phyloP scores from a whole-genome alignment of 495 filamentous ascomycete species.

The Aspergillus ostianus region DNA sequence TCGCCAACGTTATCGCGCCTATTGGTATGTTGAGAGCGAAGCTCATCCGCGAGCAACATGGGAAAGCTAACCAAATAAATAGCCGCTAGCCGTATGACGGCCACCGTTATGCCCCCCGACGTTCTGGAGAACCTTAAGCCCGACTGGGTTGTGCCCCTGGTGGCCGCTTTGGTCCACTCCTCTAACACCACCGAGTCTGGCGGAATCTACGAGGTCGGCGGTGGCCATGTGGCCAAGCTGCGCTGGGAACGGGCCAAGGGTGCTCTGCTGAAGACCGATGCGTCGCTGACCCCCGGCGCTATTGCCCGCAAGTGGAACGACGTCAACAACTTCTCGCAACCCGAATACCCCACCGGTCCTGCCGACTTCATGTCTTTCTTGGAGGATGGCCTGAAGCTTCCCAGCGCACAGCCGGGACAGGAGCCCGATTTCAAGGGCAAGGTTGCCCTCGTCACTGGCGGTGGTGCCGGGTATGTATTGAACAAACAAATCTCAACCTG shows the following conservation, averaged over 20 bases:
- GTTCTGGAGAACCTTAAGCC: conserved; percentile 85
- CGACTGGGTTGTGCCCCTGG: conserved; percentile 93
- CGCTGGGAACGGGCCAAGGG: conserved; percentile 95
- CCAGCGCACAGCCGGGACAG: conserved; percentile 70
- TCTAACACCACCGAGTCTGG: conserved; percentile 84
- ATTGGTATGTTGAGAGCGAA: conserved; percentile 52
- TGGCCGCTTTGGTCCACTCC: conserved; percentile 85
- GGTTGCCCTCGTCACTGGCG: conserved; percentile 90
- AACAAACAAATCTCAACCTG: not conserved
- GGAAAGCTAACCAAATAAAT: conserved; percentile 12
- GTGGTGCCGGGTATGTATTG: conserved; percentile 68
- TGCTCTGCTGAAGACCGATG: conserved; percentile 85
- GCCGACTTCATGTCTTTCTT: conserved; percentile 87
- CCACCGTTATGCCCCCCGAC: conserved; percentile 96
- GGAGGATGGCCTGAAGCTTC: conserved; percentile 79
- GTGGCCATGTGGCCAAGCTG: conserved; percentile 89
- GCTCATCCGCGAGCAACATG: not conserved
- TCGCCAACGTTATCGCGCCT: conserved; percentile 93
- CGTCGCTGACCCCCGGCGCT: conserved; percentile 82
- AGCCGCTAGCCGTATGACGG: conserved; percentile 94
- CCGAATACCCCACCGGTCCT: conserved; percentile 79
- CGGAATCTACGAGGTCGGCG: conserved; percentile 89
- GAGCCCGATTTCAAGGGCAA: conserved; percentile 85
- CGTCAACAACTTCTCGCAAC: conserved; percentile 82
- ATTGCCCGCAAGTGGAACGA: conserved; percentile 85